Conservation (phyloP, 345 rosid genomes). For the Hypericum androsaemum region DNA sequence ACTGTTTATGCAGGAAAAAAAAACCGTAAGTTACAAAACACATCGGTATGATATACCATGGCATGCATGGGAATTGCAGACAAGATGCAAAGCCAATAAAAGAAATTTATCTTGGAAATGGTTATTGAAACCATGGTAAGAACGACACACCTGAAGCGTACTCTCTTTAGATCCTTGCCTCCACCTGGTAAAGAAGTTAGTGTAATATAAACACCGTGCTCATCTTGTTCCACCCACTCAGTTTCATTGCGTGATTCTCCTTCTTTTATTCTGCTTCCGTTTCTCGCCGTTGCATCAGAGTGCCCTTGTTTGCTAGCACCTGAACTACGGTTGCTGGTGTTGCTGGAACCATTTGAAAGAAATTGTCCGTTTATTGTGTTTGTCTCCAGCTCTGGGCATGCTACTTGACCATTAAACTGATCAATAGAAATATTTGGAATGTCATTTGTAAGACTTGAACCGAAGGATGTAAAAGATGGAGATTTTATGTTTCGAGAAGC, state of each 20-base stretch:
- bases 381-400: conserved; percentile 36
- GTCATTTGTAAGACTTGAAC: conserved; percentile 44
- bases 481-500: conserved; percentile 40
- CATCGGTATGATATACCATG: no score
- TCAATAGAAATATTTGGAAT: conserved; percentile 35
- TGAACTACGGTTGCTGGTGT: conserved; percentile 31
- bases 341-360: conserved; percentile 48
- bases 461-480: conserved; percentile 45
- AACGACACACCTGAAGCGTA: conserved; percentile 79
- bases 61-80: no score
- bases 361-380: conserved; percentile 31
- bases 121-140: background rate
- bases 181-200: conserved; percentile 81
- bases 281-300: conserved; percentile 48
- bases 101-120: background rate
- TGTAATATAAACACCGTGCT: conserved; percentile 93
- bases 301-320: conserved; percentile 45
- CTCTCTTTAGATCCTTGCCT: conserved; percentile 89
- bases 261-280: conserved; percentile 52
- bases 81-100: background rate
- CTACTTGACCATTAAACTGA: conserved; percentile 27
- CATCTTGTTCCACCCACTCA: conserved; percentile 98
- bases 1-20: conserved; percentile 34
- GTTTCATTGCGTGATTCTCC: conserved; percentile 49
- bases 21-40: no score